phyloP scores from a whole-genome alignment of 2,329 filamentous ascomycete species.

The Colletotrichum navitas region DNA sequence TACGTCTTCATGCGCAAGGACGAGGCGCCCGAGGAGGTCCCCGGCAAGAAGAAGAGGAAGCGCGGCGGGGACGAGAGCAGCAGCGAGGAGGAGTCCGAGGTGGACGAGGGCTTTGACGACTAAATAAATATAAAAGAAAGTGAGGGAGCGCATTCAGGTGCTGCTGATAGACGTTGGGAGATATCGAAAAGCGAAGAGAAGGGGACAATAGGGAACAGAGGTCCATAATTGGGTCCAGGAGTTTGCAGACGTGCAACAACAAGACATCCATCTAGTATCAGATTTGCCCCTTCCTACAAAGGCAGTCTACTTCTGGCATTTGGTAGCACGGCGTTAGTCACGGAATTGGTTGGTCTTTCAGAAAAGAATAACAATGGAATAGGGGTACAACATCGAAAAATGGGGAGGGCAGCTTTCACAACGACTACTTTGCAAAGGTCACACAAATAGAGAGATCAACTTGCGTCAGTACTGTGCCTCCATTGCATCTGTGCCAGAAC shows the following conservation, averaged over 20 bases:
- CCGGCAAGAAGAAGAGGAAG: constrained; percentile 49
- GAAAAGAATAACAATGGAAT: neutral
- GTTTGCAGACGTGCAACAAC: neutral
- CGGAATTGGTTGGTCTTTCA: constrained; percentile 1
- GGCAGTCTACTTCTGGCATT: constrained; percentile 14
- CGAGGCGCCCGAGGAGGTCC: constrained; percentile 53
- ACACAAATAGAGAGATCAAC: neutral
- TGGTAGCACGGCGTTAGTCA: constrained; percentile 29
- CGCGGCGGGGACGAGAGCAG: constrained; percentile 49
- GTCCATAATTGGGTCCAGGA: neutral
- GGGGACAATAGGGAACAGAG: neutral
- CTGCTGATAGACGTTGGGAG: too few relatives aligned
- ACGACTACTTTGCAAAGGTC: neutral
- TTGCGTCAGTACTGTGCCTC: neutral
- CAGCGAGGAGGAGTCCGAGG: constrained; percentile 44
- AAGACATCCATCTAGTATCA: neutral
- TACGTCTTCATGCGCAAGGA: constrained; percentile 73
- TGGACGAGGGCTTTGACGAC: constrained; percentile 49
- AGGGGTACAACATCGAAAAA: neutral
- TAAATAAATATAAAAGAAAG: neutral
- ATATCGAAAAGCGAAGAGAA: too few relatives aligned
- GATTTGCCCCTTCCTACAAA: neutral
- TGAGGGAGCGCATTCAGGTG: neutral
- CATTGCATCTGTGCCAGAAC: neutral
- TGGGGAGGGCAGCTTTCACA: neutral